phyloP scores from a whole-genome alignment of 768 basidiomycete species.

The Tylopilus subfusipes region DNA sequence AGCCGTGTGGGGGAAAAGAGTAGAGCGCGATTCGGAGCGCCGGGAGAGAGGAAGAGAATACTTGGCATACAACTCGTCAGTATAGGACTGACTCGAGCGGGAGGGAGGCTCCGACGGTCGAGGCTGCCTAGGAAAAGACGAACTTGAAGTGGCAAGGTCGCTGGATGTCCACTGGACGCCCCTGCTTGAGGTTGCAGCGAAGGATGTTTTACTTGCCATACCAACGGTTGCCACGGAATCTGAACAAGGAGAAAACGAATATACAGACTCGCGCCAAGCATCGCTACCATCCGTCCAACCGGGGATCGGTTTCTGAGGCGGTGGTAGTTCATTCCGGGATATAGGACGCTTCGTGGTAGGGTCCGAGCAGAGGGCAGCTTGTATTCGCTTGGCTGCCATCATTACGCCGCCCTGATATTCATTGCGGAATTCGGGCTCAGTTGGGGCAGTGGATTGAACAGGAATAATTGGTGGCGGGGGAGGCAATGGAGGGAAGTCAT shows the following conservation, averaged over 20 bases:
- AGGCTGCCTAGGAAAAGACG: constrained; percentile 25
- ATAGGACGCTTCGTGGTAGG: constrained; percentile 37
- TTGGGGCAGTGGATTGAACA: constrained; percentile 17
- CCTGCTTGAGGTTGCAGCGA: constrained; percentile 48
- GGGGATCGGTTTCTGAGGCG: constrained; percentile 44
- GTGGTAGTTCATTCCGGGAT: constrained; percentile 32
- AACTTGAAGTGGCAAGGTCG: constrained; percentile 22
- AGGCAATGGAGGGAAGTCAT: constrained; percentile 52
- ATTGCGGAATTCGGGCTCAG: constrained; percentile 31
- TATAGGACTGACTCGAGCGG: constrained; percentile 31
- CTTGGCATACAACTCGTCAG: constrained; percentile 50
- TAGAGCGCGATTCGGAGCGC: constrained; percentile 49
- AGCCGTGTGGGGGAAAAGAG: constrained; percentile 36
- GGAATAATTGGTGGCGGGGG: constrained; percentile 45
- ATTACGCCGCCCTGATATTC: constrained; percentile 61
- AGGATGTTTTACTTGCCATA: constrained; percentile 35
- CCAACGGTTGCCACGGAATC: constrained; percentile 32
- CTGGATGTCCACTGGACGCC: constrained; percentile 49
- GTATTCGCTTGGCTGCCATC: constrained; percentile 62
- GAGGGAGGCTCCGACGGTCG: constrained; percentile 22
- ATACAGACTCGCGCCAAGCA: constrained; percentile 65
- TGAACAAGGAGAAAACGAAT: constrained; percentile 47
- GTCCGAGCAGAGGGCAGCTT: constrained; percentile 41
- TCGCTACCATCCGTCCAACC: constrained; percentile 69
- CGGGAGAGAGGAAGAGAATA: constrained; percentile 55